Base-by-base conservation (phyloP, 371 early-diverging fungal genomes). In the Entomophthora muscae region DNA sequence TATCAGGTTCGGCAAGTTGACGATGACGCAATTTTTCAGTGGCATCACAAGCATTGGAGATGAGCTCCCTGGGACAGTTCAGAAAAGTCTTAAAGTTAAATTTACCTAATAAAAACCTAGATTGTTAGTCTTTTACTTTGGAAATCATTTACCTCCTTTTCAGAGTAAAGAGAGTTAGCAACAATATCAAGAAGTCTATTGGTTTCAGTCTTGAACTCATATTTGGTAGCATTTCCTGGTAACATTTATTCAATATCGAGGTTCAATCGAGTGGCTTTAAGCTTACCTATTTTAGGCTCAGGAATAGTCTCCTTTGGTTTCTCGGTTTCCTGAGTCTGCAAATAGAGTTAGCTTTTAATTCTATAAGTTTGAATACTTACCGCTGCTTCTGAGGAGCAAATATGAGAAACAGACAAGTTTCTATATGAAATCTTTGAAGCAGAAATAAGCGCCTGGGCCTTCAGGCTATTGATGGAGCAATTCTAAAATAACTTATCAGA, bases 41-140 rank as follows among this genome's bases (percentile, higher is more conserved):
- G 13, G 99, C 99, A 80, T 99, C 99, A n/a, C 93, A 86, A 24
- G 95, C 91, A 70, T 99, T 99, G 10, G 95, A 95, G 26, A 99
- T 84, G 57, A 98, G 78, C 72, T 99, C 99, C 64, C 99, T 83
- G 10, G 5, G 5, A 42, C 5, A 42, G 10, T 17, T 5, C 17
- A 5, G 17, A 17, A 10, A 10, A 42, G 17, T 42, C 42, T 17
- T 17, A 17, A 17, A 28, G 7, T 32, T n/a, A 21, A 7, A 55
- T 55, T 55, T 55, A 55, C 56, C 56, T 55, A 24, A 55, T 55
- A 55, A 55, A 55, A 26, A 58, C 59, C 59, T 58, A 58, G n/a
- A 13, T 12, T 13, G 54, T n/a, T n/a, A 13, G 28, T 13, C 55
- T 1, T 17, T 32, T 53, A 2, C 31, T 29, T n/a, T 52, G 28